Evolutionary conservation across 495 filamentous ascomycete genomes (phyloP).

Genomic region (Thermothielavioides terrestris): DNA sequence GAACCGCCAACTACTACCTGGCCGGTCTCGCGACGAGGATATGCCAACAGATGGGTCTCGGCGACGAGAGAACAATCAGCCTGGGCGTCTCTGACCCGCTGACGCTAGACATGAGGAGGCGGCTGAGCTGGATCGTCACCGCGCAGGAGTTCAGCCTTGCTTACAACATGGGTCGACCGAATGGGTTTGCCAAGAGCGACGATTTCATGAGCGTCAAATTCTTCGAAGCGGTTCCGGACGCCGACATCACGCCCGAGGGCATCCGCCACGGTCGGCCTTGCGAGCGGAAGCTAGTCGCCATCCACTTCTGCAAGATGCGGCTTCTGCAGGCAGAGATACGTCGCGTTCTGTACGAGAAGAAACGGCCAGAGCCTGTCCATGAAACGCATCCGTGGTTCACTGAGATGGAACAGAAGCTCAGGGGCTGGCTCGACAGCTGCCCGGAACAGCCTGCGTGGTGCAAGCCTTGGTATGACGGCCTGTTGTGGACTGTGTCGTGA

Average conservation of each 20-base stretch:
- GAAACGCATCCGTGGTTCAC: slow-evolving; percentile 79
- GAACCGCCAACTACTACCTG: slow-evolving; percentile 84
- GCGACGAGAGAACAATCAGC: slow-evolving; percentile 75
- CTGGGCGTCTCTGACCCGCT: slow-evolving; percentile 50
- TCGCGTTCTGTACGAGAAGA: slow-evolving; percentile 72
- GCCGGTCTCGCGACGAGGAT: slow-evolving; percentile 77
- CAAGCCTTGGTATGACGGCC: slow-evolving; percentile 39
- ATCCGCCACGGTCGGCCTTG: slow-evolving; percentile 59
- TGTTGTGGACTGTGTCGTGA: too few species aligned
- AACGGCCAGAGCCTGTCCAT: slow-evolving; percentile 58
- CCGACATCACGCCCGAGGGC: slow-evolving; percentile 69
- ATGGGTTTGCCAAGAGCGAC: slow-evolving; percentile 64
- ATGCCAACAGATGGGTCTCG: slow-evolving; percentile 74
- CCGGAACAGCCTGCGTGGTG: slow-evolving; percentile 42
- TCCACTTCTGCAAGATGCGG: slow-evolving; percentile 91
- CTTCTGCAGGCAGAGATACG: slow-evolving; percentile 80
- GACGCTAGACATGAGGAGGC: slow-evolving; percentile 78
- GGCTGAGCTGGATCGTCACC: slow-evolving; percentile 75
- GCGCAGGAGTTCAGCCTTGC: slow-evolving; percentile 83
- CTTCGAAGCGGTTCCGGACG: slow-evolving; percentile 69
- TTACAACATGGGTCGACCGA: slow-evolving; percentile 76
- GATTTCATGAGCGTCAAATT: slow-evolving; percentile 77
- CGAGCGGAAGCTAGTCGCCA: slow-evolving; percentile 72
- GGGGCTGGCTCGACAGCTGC: slow-evolving; percentile 53
- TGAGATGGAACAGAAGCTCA: slow-evolving; percentile 67